Evolutionary conservation across 805 yeast species (phyloP).

Genomic region (Nakazawaea siamensis): DNA sequence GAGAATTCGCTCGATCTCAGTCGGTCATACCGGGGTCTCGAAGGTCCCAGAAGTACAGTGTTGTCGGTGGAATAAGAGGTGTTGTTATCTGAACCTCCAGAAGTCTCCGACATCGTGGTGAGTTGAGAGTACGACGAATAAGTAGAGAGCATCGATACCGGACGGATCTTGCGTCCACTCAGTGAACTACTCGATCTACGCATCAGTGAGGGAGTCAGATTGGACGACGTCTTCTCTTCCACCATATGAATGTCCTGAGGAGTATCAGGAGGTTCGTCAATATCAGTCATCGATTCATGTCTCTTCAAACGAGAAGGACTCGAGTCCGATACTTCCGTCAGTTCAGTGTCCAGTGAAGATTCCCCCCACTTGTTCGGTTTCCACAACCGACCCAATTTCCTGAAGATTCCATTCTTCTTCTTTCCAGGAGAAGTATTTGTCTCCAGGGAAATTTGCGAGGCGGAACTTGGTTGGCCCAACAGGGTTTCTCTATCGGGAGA

Average conservation of each 20-base stretch:
- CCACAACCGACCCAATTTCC: constrained; percentile 7
- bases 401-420: constrained; percentile 2
- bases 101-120: constrained; percentile 44
- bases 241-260: no score
- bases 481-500: no score
- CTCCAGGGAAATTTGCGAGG: not conserved
- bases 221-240: no score
- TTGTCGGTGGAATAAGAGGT: constrained; percentile 28
- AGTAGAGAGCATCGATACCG: constrained; percentile 44
- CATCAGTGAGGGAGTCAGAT: no score
- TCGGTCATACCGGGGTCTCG: constrained; percentile 19
- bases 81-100: constrained; percentile 26
- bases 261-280: no score
- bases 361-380: no score
- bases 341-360: no score
- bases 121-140: constrained; percentile 37
- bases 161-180: constrained; percentile 21
- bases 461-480: not conserved
- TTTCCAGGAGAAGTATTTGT: not conserved
- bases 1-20: constrained; percentile 25
- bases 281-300: no score
- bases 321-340: no score
- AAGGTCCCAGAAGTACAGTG: constrained; percentile 1
- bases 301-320: no score
- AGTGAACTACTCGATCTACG: not conserved